Evolutionary conservation across 768 basidiomycete species (phyloP), one percentile per base, ranked within the genome.

Genomic region (Imleria badia): DNA sequence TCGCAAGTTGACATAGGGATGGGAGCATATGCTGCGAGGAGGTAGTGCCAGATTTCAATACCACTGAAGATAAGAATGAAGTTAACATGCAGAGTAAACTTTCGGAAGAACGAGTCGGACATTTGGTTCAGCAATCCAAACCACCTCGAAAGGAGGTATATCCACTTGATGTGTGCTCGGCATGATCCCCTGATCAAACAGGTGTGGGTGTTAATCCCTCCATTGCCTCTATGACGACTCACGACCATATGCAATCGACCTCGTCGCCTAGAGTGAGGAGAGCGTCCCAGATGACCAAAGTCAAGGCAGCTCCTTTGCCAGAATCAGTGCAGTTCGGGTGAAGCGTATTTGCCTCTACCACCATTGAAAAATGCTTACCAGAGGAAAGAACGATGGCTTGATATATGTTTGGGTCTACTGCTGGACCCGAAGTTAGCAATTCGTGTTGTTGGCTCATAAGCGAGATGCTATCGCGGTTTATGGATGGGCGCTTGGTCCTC

Each of bases 71-170:
- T 17, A 15, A 5, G 22, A 17, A 38, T 61, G 9, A 64, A 26
- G 26, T n/a, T 26, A 26, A 23, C 20, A 56, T 39, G 17, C 51
- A n/a, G 10, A 12, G 19, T 12, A 39, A 42, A 22, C 33, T 13
- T 43, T 45, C 36, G 6, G 35, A n/a, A 38, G 11, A 10, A 33
- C 6, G 33, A 9, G 7, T 7, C 44, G 2, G 14, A 65, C 65
- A 64, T 45, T 50, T 56, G 56, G 13, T 55, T 56, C 50, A 51
- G 3, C 31, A 65, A 17, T 49, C 65, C 64, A 41, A 64, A 64
- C 65, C 64, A 66, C 52, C 36, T 65, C 1, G 65, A 26, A 17
- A 65, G 56, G 23, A 65, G 46, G 45, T 56, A 65, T 51, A 65
- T 58, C 48, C 59, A 54, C 36, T 66, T 65, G 29, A 66, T 44